Evolutionary conservation across 768 basidiomycete genomes (phyloP), one percentile per base, ranked within the genome.

Genomic region (Boletus sensibilis): DNA sequence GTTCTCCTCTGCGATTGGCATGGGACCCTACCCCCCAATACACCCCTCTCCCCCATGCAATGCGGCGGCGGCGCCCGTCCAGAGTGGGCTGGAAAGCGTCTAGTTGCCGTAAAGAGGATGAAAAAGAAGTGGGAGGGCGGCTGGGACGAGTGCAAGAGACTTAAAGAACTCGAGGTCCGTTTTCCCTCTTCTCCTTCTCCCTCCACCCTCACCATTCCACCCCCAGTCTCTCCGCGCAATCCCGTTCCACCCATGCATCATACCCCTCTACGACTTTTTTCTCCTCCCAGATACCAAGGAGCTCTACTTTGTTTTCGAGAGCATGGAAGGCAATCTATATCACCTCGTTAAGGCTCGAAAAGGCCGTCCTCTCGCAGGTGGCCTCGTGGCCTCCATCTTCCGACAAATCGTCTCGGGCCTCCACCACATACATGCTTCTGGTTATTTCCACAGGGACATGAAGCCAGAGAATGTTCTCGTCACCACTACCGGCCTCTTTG

Each of bases 1-100:
- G 97, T 99, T 62, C 94, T 92, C 87, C 82, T 99, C 64, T 97
- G 95, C 74, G 97, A 99, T 81, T 99, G 96, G 96, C 94, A 97
- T 80, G 92, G 92, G 68, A 85, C 90, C 59, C 79, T 98, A 70
- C 92, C 94, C 70, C 87, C 92, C 72, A 90, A 91, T 79, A 92
- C 91, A 50, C 87, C 88, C 41, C 76, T 93, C 60, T 94, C 94
- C 21, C 90, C 94, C 37, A 97, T 97, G 95, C 94, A 97, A 72
- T 92, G 92, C 74, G 92, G 92, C 47, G 90, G 88, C 49, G 92
- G 93, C 53, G 91, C 92, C 45, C 78, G 94, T 61, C 90, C 94
- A 58, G 96, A 98, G 72, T 99, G 95, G 87, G 81, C 83, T 47
- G 94, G 92, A 54, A 98, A 94, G 76, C 84, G 91, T 56, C 82